phyloP scores from a whole-genome alignment of 1,139 yeast species.

The Geotrichum klebahnii region DNA sequence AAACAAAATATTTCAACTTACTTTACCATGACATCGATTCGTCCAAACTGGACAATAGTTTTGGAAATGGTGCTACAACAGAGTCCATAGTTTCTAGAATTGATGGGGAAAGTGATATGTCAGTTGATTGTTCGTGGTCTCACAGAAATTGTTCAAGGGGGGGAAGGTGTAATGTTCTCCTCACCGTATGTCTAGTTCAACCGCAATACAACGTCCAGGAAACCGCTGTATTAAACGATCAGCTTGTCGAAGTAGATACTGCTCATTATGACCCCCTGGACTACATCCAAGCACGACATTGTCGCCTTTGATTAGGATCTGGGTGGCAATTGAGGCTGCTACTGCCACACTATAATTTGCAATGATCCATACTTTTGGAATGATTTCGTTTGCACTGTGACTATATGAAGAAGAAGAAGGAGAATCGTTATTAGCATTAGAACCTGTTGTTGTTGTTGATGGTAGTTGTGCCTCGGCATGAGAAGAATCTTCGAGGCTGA shows the following conservation, averaged over 20 bases:
- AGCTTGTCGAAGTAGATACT: slow-evolving; percentile 18
- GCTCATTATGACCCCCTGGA: slow-evolving; percentile 22
- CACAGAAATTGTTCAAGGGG: no score
- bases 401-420: no score
- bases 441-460: not conserved
- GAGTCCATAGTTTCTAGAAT: slow-evolving; percentile 26
- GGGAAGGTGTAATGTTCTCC: not conserved
- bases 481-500: no score
- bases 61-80: slow-evolving; percentile 34
- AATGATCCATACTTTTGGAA: slow-evolving; percentile 30
- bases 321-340: slow-evolving; percentile 26
- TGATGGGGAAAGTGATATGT: not conserved
- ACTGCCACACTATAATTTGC: slow-evolving; percentile 26
- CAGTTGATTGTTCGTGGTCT: no score
- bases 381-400: slow-evolving; percentile 19
- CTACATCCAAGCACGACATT: slow-evolving; percentile 26
- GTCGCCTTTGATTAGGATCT: slow-evolving; percentile 27
- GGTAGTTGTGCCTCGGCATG: not conserved
- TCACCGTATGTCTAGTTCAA: slow-evolving; percentile 27
- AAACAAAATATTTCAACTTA: no score
- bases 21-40: slow-evolving; percentile 34
- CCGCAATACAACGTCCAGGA: slow-evolving; percentile 27
- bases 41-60: slow-evolving; percentile 28
- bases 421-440: not conserved
- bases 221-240: slow-evolving; percentile 17